Evolutionary conservation across 2,329 filamentous ascomycete genomes (phyloP).

Genomic region (Conoideocrella luteorostrata): DNA sequence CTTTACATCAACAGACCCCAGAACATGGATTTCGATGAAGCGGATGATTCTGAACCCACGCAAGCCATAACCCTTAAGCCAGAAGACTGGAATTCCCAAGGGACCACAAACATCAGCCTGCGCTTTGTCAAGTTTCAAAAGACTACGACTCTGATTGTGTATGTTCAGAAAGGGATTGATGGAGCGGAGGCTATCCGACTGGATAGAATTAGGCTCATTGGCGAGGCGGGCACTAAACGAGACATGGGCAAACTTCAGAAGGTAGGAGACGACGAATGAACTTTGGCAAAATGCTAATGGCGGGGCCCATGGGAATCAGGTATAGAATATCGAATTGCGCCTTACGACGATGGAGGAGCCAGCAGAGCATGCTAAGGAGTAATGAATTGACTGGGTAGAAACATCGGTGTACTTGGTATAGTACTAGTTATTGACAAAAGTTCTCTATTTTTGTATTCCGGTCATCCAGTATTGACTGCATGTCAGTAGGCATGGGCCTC

Average conservation of each 20-base stretch:
- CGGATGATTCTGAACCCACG: conserved; percentile 75
- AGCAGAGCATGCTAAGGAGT: background rate
- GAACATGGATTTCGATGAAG: conserved; percentile 91
- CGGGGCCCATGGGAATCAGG: background rate
- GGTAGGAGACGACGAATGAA: conserved; percentile 67
- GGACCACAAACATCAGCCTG: conserved; percentile 65
- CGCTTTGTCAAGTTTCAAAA: conserved; percentile 98
- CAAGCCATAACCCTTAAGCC: conserved; percentile 71
- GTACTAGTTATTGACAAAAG: too few species aligned
- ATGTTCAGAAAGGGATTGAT: conserved; percentile 79
- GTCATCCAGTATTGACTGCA: too few species aligned
- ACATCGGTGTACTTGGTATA: too few species aligned
- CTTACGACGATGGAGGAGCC: too few species aligned
- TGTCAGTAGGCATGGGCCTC: too few species aligned
- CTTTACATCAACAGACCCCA: conserved; percentile 84
- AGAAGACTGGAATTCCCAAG: conserved; percentile 75
- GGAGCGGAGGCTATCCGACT: conserved; percentile 80
- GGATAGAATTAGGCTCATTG: conserved; percentile 72
- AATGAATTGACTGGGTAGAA: background rate
- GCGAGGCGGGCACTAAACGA: conserved; percentile 84
- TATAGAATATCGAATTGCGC: background rate
- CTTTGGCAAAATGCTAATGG: too few species aligned
- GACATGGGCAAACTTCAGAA: conserved; percentile 95
- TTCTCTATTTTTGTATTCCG: too few species aligned
- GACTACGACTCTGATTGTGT: conserved; percentile 77